Evolutionary conservation across 192 early-diverging fungal genomes (phyloP), one percentile per base, ranked within the genome.

Genomic region (Rhizoclosmatium sp.): DNA sequence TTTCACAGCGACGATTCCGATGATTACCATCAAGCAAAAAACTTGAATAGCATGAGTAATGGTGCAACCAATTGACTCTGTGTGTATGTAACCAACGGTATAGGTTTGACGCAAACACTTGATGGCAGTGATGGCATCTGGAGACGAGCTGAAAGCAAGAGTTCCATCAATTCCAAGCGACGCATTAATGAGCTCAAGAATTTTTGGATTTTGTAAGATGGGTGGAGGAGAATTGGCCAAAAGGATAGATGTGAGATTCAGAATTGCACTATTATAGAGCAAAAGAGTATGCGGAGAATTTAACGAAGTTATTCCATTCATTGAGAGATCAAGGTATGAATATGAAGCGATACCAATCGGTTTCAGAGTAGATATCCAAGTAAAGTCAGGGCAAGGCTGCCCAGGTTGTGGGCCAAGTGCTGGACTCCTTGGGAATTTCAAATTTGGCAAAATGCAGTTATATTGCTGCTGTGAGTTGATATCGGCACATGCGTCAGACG

Each of bases 21-120:
- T 21, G 31, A 87, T 80, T 40, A 86, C 71, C 41, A 81, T 49
- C 2, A 86, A 76, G 41, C 75, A 45, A 2, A 87, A 47, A 42
- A 21, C 56, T 39, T 80, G 56, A 41, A 88, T 76, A 19, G 79
- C 69, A 23, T 79, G 56, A 21, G 82, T 64, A 42, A 76, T 73
- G 10, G 83, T 71, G 74, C 88, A 89, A 0, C 88, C 88, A 4
- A 78, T 61, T 2, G 80, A 14, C 23, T 82, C 80, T 2, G 39
- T 5, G 16, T 78, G 75, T 2, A 88, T 46, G 60, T 56, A 86
- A 1, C 85, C 86, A 16, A 81, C 83, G 5, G 47, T 69, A 60
- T 77, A 72, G 14, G 39, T 41, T 41, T 79, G 78, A 5, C 16
- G 47, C 54, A 79, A 47, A 47, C 78, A 79, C 7, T 40, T 4